phyloP scores from a whole-genome alignment of 371 early-diverging fungal species.

The Zancudomyces culisetae region DNA sequence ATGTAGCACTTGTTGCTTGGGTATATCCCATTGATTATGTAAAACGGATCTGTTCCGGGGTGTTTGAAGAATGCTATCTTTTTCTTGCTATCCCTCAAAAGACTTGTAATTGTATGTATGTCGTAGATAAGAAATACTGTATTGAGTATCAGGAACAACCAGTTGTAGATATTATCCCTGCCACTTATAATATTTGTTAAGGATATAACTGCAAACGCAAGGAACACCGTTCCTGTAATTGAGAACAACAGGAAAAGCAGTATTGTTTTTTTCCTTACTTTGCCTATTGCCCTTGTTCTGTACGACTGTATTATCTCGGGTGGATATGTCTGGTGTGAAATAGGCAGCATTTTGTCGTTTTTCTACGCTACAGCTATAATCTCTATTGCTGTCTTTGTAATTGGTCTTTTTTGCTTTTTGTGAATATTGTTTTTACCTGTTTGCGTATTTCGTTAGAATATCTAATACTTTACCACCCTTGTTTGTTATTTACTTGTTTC shows the following conservation, averaged over 20 bases:
- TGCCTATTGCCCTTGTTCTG: neutral
- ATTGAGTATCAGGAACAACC: neutral
- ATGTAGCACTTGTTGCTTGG: constrained; percentile 4
- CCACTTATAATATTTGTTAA: neutral
- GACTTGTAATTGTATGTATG: neutral
- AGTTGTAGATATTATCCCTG: neutral
- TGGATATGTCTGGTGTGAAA: neutral
- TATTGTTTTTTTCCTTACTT: neutral
- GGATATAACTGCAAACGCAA: neutral
- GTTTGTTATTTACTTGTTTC: too few species aligned
- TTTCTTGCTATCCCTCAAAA: neutral
- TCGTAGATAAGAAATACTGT: neutral
- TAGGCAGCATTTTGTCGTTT: too few species aligned
- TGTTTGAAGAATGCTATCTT: constrained; percentile 1
- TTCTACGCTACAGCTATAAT: too few species aligned
- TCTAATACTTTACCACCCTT: too few species aligned
- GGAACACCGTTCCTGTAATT: neutral
- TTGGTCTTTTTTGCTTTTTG: too few species aligned
- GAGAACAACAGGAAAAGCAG: neutral
- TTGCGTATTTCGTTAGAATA: too few species aligned
- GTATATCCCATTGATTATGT: constrained; percentile 1
- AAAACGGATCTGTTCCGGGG: constrained; percentile 3
- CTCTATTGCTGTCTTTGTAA: too few species aligned
- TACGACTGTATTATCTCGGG: neutral
- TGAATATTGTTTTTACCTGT: too few species aligned